Evolutionary conservation across 1,284 basidiomycete genomes (phyloP).

Genomic region (Inonotus hispidus): DNA sequence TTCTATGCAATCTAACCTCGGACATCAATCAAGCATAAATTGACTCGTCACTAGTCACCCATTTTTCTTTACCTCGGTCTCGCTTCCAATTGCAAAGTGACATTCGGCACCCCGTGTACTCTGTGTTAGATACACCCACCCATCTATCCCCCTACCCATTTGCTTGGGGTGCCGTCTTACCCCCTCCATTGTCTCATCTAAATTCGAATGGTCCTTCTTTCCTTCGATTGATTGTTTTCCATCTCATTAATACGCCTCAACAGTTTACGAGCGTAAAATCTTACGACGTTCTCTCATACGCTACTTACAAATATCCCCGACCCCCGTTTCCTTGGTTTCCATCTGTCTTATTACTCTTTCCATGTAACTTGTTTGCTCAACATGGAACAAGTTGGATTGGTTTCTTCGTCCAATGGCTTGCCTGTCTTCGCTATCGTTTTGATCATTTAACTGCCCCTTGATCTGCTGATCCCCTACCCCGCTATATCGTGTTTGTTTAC

Average conservation of each 20-base stretch:
- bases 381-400: neutral
- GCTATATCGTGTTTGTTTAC: too few relatives aligned
- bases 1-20: slow-evolving; percentile 14
- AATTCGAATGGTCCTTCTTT: neutral
- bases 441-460: too few relatives aligned
- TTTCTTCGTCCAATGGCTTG: neutral
- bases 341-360: neutral
- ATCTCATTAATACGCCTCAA: neutral
- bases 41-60: slow-evolving; percentile 5
- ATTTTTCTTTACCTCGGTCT: neutral
- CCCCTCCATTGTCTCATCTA: slow-evolving; percentile 24
- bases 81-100: slow-evolving; percentile 16
- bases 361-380: neutral
- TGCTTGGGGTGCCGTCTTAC: slow-evolving; percentile 46
- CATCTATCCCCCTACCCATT: slow-evolving; percentile 35
- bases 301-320: neutral
- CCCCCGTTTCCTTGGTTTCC: neutral
- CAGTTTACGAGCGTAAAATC: slow-evolving; percentile 1
- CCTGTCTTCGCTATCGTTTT: neutral
- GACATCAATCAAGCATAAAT: slow-evolving; percentile 4
- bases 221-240: neutral
- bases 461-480: too few relatives aligned
- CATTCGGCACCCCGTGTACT: slow-evolving; percentile 45
- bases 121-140: slow-evolving; percentile 20
- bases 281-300: neutral